Base-by-base conservation (phyloP, 2,329 filamentous ascomycete species). In the Fusarium equiseti region DNA sequence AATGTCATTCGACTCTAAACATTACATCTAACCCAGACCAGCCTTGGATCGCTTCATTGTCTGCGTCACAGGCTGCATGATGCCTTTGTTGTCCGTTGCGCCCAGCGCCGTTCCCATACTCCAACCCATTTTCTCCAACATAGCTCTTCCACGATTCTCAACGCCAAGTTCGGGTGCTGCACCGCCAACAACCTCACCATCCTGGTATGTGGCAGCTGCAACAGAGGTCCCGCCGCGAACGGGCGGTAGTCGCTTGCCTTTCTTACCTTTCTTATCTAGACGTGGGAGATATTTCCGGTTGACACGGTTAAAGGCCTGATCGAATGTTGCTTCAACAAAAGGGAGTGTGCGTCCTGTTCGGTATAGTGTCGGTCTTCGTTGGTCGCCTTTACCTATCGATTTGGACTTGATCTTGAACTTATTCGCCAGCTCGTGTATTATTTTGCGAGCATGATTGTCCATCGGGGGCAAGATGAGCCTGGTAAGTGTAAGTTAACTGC, bases 41-140 rank as follows among this genome's bases (percentile, higher is more conserved):
- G 93, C 91, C 78, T 94, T 97, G 12, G 89, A 90, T 40, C 90
- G 92, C 82, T 97, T 97, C 73, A 99, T 92, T 27, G 96, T 89
- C 70, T 97, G 95, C 27, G 90, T 87, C 26, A 99, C 92, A 1
- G 95, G 95, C 66, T 93, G 89, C 70, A 97, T 81, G 55, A 97
- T 96, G 32, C 96, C 96, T 79, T 96, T 93, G 79, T 97, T 97
- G 69, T 97, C 90, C 2, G 84, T 78, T 13, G 92, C 89, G 55
- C 96, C 96, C 2, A 99, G 86, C 3, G 92, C 92, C 77, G 91
- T 97, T 8, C 96, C 96, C 55, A 87, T 91, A 66, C 88, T 92
- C 95, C 96, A 99, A 6, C 96, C 96, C 96, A 98, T 98, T 82
- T 96, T 98, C 82, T 97, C 94, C 70, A 99, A 82, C 89, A 99